A percentile compares a stretch with the other conserved stretches of the same genome.
Conservation (phyloP, 2,329 filamentous ascomycete species). For the Penicillium sp. region DNA sequence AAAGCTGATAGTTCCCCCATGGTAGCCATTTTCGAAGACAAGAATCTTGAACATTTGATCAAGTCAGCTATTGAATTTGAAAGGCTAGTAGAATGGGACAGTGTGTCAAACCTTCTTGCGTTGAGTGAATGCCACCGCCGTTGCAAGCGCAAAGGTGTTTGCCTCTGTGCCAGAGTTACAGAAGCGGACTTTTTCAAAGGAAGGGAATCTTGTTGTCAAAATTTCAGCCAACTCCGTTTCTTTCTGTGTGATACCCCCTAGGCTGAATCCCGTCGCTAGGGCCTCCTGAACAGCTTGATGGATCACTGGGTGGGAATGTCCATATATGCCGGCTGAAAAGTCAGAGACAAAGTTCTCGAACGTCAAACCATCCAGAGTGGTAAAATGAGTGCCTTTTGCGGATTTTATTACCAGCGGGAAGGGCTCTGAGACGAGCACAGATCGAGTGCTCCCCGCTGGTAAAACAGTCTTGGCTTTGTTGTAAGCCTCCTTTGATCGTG, state of each 20-base stretch:
- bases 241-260: not conserved
- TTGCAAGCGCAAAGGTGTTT: not conserved
- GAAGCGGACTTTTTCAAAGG: not conserved
- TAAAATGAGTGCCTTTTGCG: not conserved
- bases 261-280: not conserved
- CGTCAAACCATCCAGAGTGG: not conserved
- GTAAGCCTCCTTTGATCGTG: not conserved
- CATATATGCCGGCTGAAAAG: not conserved
- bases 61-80: not conserved
- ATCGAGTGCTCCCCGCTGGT: not conserved
- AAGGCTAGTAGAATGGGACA: not conserved
- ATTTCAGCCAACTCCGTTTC: not conserved
- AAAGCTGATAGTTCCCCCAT: not conserved
- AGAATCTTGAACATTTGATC: not conserved
- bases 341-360: not conserved
- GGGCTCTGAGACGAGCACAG: not conserved
- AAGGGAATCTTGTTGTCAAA: not conserved
- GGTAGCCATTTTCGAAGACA: not conserved
- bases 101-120: not conserved
- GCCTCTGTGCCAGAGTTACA: not conserved
- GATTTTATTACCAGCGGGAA: not conserved
- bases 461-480: not conserved
- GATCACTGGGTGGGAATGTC: not conserved
- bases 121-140: not conserved
- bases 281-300: not conserved